phyloP scores from a whole-genome alignment of 495 filamentous ascomycete species.

The Podospora comata region DNA sequence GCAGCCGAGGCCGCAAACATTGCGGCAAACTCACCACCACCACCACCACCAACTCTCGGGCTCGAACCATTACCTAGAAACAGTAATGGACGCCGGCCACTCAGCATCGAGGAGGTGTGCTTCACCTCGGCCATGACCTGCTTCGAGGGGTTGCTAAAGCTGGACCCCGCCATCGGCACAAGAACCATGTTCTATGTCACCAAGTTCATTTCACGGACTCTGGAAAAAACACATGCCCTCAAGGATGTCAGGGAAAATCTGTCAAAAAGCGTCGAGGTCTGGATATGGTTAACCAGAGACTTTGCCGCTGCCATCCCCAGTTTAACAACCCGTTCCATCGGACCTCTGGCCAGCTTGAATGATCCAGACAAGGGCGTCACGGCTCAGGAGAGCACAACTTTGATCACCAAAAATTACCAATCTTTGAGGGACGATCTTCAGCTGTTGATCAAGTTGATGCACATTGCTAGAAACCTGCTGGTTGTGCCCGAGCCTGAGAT shows the following conservation, averaged over 20 bases:
- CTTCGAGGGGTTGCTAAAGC: conserved; percentile 54
- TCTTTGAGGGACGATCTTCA: conserved; percentile 77
- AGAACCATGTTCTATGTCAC: conserved; percentile 48
- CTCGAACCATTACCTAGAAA: not conserved
- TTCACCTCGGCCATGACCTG: conserved; percentile 52
- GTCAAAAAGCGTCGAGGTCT: conserved; percentile 59
- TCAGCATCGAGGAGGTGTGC: conserved; percentile 51
- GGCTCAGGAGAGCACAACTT: conserved; percentile 57
- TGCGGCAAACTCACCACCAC: not conserved
- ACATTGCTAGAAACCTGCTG: conserved; percentile 79
- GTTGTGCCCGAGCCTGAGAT: conserved; percentile 69
- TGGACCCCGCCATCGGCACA: conserved; percentile 46
- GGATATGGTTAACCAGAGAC: conserved; percentile 58
- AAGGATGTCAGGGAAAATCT: conserved; percentile 58
- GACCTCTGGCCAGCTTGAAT: conserved; percentile 32
- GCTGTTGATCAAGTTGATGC: conserved; percentile 77
- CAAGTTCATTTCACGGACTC: conserved; percentile 49
- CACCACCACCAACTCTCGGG: conserved; percentile 1
- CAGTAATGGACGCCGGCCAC: conserved; percentile 14
- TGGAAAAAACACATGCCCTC: conserved; percentile 51
- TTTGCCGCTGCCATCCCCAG: conserved; percentile 40
- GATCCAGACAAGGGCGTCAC: conserved; percentile 52
- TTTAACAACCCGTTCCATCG: conserved; percentile 38
- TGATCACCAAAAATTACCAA: conserved; percentile 77
- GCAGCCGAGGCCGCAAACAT: not conserved